Base-by-base conservation (phyloP, 2,329 filamentous ascomycete species). In the Epicoccum sorghinum region DNA sequence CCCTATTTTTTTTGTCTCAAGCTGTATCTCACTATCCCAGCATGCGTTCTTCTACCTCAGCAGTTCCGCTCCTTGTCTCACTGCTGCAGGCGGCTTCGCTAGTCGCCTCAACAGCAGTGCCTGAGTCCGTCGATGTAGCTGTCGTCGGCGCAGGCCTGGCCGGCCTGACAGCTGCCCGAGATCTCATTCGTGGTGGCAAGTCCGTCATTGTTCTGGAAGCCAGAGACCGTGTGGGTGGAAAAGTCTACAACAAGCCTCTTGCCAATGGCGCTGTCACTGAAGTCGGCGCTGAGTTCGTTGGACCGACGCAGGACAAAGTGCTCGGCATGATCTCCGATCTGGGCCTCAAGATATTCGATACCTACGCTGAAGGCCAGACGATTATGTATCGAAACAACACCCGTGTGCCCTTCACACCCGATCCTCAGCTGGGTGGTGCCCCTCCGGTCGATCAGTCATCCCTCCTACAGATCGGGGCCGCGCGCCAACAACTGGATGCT, bases 221-320 rank as follows among this genome's bases (percentile, higher is more conserved):
- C 1, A 72, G 77, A 4, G 73, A 81, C 36, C 75, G 79, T 0
- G 78, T 83, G 0, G 82, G 82, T 0, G 82, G 82, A 6, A 84
- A 84, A 66, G 82, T 79, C 0, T 80, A 53, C 22, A 67, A 64
- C 25, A 23, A 51, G 8, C 54, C 45, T 22, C 42, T 66, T 22
- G 49, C 51, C n/a, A 65, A 64, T 42, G 62, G 65, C 2, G 59
- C 57, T 12, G 49, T 64, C 36, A 64, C 61, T 1, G 63, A 69
- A 54, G 59, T 65, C 0, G 65, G 62, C 2, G 60, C 61, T 22
- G 65, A 66, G 18, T 67, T 66, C 14, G 58, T 69, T 4, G 65
- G 66, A 0, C 62, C 61, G 12, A 67, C 65, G 1, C 60, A 69
- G 29, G 60, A 67, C 25, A 57, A 57, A 37, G 57, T 63, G 0